These are phyloP conservation scores for Neopestalotiopsis clavispora DNA, from an alignment of 2,329 filamentous ascomycete species.

Conservation along the genomic window DNA sequence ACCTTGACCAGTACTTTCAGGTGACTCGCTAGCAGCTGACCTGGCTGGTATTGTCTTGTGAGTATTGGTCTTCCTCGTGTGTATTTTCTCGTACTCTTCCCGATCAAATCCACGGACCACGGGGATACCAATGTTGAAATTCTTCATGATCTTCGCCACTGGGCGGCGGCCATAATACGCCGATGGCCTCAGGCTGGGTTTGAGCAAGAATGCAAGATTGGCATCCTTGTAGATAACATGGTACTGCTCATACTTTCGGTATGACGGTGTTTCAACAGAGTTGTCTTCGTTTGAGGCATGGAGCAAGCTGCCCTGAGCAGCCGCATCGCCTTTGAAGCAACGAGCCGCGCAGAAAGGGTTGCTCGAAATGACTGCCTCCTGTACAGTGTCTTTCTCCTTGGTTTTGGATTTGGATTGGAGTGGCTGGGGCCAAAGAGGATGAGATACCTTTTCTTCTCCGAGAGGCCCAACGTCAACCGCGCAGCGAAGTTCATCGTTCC, in stretches of 20 bases:
- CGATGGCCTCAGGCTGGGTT: conserved; percentile 84
- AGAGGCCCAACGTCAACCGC: conserved; percentile 87
- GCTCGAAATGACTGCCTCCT: conserved; percentile 51
- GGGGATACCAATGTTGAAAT: conserved; percentile 79
- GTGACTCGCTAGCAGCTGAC: conserved; percentile 33
- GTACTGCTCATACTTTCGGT: conserved; percentile 70
- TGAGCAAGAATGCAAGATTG: conserved; percentile 80
- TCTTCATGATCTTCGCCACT: conserved; percentile 83
- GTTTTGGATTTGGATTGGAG: conserved; percentile 39
- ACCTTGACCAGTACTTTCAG: conserved; percentile 24
- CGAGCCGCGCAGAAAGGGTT: conserved; percentile 64
- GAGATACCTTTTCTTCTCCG: conserved; percentile 89
- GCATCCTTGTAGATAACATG: conserved; percentile 87
- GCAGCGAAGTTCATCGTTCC: conserved; percentile 88
- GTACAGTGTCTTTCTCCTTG: conserved; percentile 35
- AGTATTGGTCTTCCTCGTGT: conserved; percentile 43
- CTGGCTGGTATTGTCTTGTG: conserved; percentile 29
- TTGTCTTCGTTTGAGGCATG: conserved; percentile 41
- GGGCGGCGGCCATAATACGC: conserved; percentile 83
- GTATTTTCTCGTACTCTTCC: conserved; percentile 73
- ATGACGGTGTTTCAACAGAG: conserved; percentile 45
- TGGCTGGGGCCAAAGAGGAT: conserved; percentile 78
- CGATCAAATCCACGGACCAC: conserved; percentile 91
- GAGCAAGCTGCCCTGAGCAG: conserved; percentile 52
- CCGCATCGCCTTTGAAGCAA: conserved; percentile 64